These are phyloP conservation scores for Rosa hybrid DNA, from an alignment of 331 rosid species.

Conservation along the genomic window DNA sequence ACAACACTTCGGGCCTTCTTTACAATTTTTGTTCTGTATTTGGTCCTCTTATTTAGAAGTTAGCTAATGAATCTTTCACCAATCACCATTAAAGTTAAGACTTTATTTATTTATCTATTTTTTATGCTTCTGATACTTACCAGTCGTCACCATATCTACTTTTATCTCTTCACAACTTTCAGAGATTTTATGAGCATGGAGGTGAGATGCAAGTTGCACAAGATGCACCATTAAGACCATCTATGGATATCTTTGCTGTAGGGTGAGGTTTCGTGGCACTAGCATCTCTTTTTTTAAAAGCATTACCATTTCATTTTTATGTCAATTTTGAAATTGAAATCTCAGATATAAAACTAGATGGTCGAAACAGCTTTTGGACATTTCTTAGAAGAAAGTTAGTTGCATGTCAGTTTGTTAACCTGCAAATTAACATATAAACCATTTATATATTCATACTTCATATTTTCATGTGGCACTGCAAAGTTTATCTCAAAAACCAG, in stretches of 20 bases:
- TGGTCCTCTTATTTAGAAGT: background rate
- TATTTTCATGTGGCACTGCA: no score
- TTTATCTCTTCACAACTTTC: background rate
- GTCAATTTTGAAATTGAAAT: no score
- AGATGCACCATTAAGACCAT: conserved; percentile 79
- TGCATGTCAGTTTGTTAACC: no score
- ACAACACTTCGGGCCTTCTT: background rate
- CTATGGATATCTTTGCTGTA: conserved; percentile 89
- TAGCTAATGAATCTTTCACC: background rate
- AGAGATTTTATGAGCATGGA: conserved; percentile 97
- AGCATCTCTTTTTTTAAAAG: no score
- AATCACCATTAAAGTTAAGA: background rate
- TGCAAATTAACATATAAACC: no score
- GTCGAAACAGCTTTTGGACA: no score
- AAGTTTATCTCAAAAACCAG: no score
- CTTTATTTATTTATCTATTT: background rate
- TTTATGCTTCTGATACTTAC: background rate
- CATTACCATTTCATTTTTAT: no score
- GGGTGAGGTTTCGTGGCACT: conserved; percentile 35
- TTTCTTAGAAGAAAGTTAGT: no score
- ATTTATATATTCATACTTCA: no score
- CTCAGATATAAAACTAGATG: no score
- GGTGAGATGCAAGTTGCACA: conserved; percentile 92
- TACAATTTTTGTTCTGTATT: background rate
- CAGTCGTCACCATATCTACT: background rate